Evolutionary conservation across 2,329 filamentous ascomycete genomes (phyloP), one percentile per base, ranked within the genome.

Genomic region (Ascochyta lentis): DNA sequence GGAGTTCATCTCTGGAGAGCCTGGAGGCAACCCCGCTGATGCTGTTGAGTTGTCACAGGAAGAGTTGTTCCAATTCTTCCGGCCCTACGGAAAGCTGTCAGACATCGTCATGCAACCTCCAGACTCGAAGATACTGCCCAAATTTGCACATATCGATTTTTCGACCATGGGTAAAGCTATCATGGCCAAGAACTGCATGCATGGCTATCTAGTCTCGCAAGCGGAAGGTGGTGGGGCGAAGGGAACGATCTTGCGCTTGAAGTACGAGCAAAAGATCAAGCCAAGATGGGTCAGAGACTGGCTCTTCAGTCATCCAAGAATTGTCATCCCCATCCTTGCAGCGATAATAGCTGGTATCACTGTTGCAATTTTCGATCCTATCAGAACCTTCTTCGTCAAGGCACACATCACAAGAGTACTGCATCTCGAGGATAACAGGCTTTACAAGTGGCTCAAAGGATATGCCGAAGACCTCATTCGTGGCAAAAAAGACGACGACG

Each of bases 381-480:
- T 99, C 54, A 87, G 95, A 40, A 93, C 92, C 0, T 95, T 96
- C 71, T 97, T 96, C 68, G 91, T 98, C 77, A 92, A 92, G 69
- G 83, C 89, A 4, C 92, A 96, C 71, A 88, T 99, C 46, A 92
- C 92, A 29, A 85, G 88, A 42, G 86, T 88, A 0, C 86, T 95
- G 58, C 85, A 90, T 54, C 79, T 95, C 29, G 87, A 86, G 40
- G 87, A 95, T 58, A 94, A 87, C 68, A 83, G 79, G 42, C 68
- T 93, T 15, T 90, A 91, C 75, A 86, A 88, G 57, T 96, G 92
- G 94, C 84, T 97, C 70, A 89, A 89, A 70, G 84, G 83, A 40
- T 89, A 91, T 66, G 87, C 87, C 3, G 83, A 84, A 0, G 87
- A 89, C 49, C 84, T 88, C 34, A 82, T 92, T 23, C 78, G 82